Conservation (phyloP, 2,329 filamentous ascomycete genomes). For the Epichloe bromicola region DNA sequence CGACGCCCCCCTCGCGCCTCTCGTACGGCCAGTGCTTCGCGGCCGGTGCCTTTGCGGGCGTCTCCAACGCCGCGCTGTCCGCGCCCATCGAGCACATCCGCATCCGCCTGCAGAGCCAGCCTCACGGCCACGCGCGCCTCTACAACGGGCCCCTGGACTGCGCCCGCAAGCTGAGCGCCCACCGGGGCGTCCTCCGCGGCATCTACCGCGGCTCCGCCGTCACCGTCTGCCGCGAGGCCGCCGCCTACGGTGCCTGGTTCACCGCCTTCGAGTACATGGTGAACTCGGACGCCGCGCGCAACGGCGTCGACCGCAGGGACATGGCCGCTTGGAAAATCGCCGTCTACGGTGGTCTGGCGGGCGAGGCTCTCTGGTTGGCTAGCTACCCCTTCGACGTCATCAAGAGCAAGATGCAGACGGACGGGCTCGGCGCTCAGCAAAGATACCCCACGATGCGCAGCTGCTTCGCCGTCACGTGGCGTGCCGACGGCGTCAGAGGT, state of each 20-base stretch:
- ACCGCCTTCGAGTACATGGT: constrained; percentile 91
- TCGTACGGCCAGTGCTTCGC: constrained; percentile 80
- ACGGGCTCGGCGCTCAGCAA: constrained; percentile 65
- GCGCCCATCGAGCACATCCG: constrained; percentile 93
- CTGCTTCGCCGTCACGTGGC: constrained; percentile 75
- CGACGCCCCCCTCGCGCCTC: constrained; percentile 31
- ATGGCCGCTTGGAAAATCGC: constrained; percentile 79
- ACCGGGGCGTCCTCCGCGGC: constrained; percentile 52
- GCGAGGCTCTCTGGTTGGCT: constrained; percentile 83
- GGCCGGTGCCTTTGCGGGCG: constrained; percentile 80
- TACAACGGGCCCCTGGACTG: constrained; percentile 85
- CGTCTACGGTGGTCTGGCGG: constrained; percentile 81
- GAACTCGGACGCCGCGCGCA: constrained; percentile 74
- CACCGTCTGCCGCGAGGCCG: constrained; percentile 76
- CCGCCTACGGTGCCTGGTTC: constrained; percentile 96
- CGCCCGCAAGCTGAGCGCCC: constrained; percentile 63
- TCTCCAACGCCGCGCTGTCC: constrained; percentile 80
- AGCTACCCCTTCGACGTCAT: constrained; percentile 95
- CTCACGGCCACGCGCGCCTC: constrained; percentile 65
- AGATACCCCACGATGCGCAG: constrained; percentile 74
- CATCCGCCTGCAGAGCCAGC: constrained; percentile 91
- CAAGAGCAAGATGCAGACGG: constrained; percentile 99
- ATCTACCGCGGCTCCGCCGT: constrained; percentile 82
- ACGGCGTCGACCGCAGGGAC: constrained; percentile 60
- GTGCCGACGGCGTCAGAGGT: constrained; percentile 60